These are phyloP conservation scores for Retiboletus fuscus DNA, from an alignment of 1,284 basidiomycete species.

Conservation along the genomic window DNA sequence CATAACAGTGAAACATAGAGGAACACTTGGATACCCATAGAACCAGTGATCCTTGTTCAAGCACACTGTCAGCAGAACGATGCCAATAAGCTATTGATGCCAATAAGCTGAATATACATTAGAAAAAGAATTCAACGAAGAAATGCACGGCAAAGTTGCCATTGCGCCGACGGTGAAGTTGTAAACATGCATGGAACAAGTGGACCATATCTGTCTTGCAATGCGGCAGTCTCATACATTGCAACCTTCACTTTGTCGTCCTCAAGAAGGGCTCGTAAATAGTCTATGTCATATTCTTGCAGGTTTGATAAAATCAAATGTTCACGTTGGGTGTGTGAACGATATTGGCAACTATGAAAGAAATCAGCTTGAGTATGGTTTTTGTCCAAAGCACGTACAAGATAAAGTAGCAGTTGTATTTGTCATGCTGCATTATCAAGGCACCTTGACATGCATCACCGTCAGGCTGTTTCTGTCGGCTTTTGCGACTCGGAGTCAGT, in stretches of 20 bases:
- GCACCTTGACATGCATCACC: too few species aligned
- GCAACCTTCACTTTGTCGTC: background rate
- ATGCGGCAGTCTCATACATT: slow-evolving; percentile 14
- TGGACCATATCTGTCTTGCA: slow-evolving; percentile 40
- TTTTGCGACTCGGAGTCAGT: too few species aligned
- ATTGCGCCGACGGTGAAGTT: slow-evolving; percentile 32
- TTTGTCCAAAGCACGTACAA: background rate
- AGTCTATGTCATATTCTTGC: slow-evolving; percentile 20
- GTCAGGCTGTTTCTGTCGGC: too few species aligned
- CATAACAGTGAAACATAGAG: slow-evolving; percentile 37
- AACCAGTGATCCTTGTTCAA: slow-evolving; percentile 22
- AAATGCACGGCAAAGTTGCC: slow-evolving; percentile 18
- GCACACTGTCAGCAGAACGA: slow-evolving; percentile 16
- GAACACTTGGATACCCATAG: slow-evolving; percentile 28
- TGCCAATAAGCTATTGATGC: slow-evolving; percentile 40
- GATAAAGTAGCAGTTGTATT: slow-evolving; percentile 11
- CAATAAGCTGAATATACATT: background rate
- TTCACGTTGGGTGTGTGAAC: background rate
- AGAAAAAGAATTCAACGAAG: fast-evolving
- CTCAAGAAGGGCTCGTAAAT: slow-evolving; percentile 38
- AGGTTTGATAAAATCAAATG: slow-evolving; percentile 12
- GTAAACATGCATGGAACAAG: slow-evolving; percentile 31
- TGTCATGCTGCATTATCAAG: too few species aligned
- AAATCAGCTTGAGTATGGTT: too few species aligned
- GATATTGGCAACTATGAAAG: slow-evolving; percentile 1